Conservation (phyloP, 495 filamentous ascomycete species). For the Daldinia decipiens region DNA sequence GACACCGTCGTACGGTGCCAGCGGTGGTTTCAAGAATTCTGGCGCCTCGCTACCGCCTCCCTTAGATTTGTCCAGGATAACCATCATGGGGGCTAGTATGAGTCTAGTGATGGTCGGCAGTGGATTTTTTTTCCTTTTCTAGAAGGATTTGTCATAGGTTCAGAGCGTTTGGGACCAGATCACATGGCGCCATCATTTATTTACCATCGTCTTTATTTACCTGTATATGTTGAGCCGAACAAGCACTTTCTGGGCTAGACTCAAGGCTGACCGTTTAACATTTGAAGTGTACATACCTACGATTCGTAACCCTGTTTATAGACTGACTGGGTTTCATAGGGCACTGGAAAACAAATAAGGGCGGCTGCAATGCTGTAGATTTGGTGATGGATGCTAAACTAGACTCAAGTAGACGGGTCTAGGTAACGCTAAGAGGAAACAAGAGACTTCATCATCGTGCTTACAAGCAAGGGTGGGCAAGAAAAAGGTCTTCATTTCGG, state of each 20-base stretch:
- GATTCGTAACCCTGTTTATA: conserved; percentile 5
- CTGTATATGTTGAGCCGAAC: background rate
- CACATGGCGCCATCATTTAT: conserved; percentile 25
- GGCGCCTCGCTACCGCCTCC: conserved; percentile 48
- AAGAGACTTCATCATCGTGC: too few relatives aligned
- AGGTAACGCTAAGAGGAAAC: background rate
- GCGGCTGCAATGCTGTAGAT: background rate
- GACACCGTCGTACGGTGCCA: conserved; percentile 53
- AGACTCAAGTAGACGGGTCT: background rate
- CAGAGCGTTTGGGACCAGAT: conserved; percentile 19
- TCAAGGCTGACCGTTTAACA: background rate
- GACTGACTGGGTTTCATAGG: conserved; percentile 7
- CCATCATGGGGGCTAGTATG: conserved; percentile 51
- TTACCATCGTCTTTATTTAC: conserved; percentile 10
- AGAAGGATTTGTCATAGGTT: conserved; percentile 14
- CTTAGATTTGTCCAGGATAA: conserved; percentile 49
- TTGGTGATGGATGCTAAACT: background rate
- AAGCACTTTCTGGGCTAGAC: background rate
- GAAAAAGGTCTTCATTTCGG: background rate
- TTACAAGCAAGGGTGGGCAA: background rate
- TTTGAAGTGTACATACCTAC: conserved; percentile 1
- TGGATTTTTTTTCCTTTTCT: conserved; percentile 52
- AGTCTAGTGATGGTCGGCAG: conserved; percentile 54
- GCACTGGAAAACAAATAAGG: conserved; percentile 12
- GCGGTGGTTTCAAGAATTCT: conserved; percentile 51